Evolutionary conservation across 139 green algal genomes (phyloP), one percentile per base, ranked within the genome.

Genomic region (Volvox reticuliferus): DNA sequence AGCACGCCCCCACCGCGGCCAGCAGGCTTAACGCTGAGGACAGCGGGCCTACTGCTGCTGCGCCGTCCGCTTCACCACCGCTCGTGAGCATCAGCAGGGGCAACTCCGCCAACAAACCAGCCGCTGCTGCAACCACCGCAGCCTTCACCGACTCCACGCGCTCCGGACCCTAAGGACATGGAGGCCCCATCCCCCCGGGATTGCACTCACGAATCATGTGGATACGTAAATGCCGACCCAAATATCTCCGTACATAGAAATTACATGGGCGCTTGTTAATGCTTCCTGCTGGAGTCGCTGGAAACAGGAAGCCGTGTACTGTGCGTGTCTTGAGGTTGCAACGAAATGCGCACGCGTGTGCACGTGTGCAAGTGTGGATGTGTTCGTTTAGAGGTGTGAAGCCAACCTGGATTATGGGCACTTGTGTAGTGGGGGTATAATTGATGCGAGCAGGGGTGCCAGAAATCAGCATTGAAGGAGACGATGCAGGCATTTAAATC

Each of bases 101-200:
- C 80, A 97, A 81, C 37, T 87, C 61, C 17, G 90, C 92, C 0
- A 82, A 30, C 18, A 91, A 50, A 61, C 96, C 96, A 6, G 91
- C 96, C 1, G 79, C 87, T 17, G 82, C 92, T 1, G 95, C 94
- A 2, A 93, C 33, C 0, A 86, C 91, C 0, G 93, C 96, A 22
- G 94, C 96, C 92, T 97, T 97, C 26, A 82, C 90, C 3, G 94
- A 96, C 89, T 97, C 95, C 0, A 92, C 33, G 0, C 93, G 92
- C 21, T 97, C 95, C 0, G 86, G 90, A 9, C 96, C 95, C 94
- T 96, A 91, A 26, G 87, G 22, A 44, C 79, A 26, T 0, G 50
- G 75, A 33, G 16, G 30, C 30, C 2, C 71, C 30, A 18, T 30
- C 2, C 65, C 2, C 65, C 21, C 21, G 65, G 21, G 12, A 12